Evolutionary conservation across 192 early-diverging fungal species (phyloP).

Genomic region (Coemansia sp.): DNA sequence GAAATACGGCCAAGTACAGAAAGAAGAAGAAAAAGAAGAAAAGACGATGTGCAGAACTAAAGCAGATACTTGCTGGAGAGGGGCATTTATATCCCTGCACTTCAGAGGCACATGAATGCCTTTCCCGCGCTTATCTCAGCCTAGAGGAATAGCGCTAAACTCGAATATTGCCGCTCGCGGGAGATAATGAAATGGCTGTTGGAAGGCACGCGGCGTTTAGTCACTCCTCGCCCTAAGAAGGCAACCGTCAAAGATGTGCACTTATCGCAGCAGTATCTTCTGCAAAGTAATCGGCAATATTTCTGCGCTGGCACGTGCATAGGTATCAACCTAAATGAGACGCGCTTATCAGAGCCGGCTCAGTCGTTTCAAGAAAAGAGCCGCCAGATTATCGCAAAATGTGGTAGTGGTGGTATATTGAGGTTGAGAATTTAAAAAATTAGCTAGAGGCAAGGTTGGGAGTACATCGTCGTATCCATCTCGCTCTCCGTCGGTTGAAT

Average conservation of each 20-base stretch:
- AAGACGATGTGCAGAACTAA: constrained; percentile 8
- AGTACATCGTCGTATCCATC: neutral
- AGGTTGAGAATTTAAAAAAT: neutral
- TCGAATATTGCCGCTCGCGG: constrained; percentile 3
- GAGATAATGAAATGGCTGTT: neutral
- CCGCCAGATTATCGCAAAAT: neutral
- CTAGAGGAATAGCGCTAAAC: neutral
- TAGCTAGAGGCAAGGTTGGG: neutral
- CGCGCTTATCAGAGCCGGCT: constrained; percentile 7
- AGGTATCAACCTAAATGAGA: neutral
- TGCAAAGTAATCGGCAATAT: neutral
- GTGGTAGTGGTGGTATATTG: neutral
- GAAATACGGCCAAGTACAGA: neutral
- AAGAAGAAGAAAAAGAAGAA: constrained; percentile 2
- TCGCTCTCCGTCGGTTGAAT: neutral
- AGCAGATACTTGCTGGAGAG: neutral
- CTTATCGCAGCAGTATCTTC: neutral
- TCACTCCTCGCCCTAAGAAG: neutral
- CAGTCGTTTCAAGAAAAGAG: neutral
- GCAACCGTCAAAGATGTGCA: neutral
- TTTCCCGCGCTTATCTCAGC: constrained; percentile 1
- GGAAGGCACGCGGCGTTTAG: constrained; percentile 5
- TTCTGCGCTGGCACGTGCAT: neutral
- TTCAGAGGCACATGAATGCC: neutral
- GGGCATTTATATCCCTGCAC: constrained; percentile 6